Conservation (phyloP, 108 stramenopile species). For the Skeletonema menzelii region DNA sequence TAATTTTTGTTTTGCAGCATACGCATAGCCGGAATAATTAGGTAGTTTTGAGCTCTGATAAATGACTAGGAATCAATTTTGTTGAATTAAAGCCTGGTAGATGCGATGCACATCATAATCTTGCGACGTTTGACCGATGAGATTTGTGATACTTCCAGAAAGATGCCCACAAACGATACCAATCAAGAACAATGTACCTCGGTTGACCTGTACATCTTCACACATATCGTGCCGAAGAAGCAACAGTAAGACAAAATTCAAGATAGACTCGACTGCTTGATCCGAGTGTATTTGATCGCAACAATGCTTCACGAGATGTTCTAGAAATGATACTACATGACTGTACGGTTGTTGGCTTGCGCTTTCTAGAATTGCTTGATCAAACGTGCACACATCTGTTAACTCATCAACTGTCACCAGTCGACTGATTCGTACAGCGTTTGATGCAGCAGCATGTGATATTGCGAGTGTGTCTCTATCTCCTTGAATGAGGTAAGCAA, state of each 20-base stretch:
- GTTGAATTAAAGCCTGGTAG: neutral
- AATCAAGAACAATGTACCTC: slow-evolving; percentile 18
- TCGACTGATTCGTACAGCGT: slow-evolving; percentile 27
- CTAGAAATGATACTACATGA: slow-evolving; percentile 5
- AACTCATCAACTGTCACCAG: slow-evolving; percentile 19
- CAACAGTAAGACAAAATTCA: slow-evolving; percentile 39
- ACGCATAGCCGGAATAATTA: neutral
- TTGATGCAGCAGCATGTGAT: slow-evolving; percentile 22
- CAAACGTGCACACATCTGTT: neutral
- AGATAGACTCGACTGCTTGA: slow-evolving; percentile 16
- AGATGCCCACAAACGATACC: slow-evolving; percentile 40
- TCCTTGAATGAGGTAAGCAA: slow-evolving; percentile 43
- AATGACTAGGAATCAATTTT: neutral
- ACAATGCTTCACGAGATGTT: slow-evolving; percentile 10
- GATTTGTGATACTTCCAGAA: slow-evolving; percentile 30
- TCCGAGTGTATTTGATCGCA: slow-evolving; percentile 10
- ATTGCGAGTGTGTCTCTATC: slow-evolving; percentile 36
- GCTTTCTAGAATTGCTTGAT: neutral
- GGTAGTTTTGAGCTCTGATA: neutral
- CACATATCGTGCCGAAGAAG: slow-evolving; percentile 40
- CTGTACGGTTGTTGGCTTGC: neutral
- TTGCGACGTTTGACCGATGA: slow-evolving; percentile 19
- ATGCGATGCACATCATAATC: neutral
- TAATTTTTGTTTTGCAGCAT: neutral
- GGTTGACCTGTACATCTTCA: slow-evolving; percentile 21